Conservation (phyloP, 2,329 filamentous ascomycete species). For the Diaporthe capsici region DNA sequence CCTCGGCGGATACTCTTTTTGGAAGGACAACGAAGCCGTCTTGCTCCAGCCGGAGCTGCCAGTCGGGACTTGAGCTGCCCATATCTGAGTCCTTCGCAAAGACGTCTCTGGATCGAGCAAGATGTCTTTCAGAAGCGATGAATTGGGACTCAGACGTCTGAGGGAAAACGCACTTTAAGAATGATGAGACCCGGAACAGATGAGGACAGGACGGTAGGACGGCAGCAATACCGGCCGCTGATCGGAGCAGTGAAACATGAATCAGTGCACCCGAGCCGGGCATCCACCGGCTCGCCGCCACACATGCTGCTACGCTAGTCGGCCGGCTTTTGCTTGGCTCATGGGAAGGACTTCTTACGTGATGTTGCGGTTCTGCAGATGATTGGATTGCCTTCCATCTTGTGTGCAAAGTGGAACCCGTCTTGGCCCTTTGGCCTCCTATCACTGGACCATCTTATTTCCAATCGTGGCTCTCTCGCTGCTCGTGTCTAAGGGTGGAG, state of each 20-base stretch:
- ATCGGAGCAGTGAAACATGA: constrained; percentile 9
- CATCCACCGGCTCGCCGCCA: not conserved
- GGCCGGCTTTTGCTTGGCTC: constrained; percentile 17
- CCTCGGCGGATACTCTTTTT: constrained; percentile 1
- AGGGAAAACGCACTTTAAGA: not conserved
- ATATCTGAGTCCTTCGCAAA: not conserved
- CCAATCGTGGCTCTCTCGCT: not conserved
- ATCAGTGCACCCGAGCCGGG: constrained; percentile 1
- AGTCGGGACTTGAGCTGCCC: constrained; percentile 15
- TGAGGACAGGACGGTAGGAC: not conserved
- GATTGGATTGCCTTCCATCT: not conserved
- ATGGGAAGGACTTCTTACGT: not conserved
- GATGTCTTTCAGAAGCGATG: not conserved
- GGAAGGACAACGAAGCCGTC: constrained; percentile 39
- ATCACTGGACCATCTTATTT: not conserved
- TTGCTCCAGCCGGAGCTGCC: constrained; percentile 30
- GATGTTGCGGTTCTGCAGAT: not conserved
- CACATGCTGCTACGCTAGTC: not conserved
- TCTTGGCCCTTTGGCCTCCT: not conserved
- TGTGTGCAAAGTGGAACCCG: not conserved
- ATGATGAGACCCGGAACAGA: not conserved
- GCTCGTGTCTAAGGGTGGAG: not conserved
- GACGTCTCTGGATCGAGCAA: not conserved
- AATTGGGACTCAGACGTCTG: not conserved
- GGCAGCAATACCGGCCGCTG: constrained; percentile 11